Evolutionary conservation across 768 basidiomycete genomes (phyloP), one percentile per base, ranked within the genome.

Genomic region (Podaxis carcinomalis): DNA sequence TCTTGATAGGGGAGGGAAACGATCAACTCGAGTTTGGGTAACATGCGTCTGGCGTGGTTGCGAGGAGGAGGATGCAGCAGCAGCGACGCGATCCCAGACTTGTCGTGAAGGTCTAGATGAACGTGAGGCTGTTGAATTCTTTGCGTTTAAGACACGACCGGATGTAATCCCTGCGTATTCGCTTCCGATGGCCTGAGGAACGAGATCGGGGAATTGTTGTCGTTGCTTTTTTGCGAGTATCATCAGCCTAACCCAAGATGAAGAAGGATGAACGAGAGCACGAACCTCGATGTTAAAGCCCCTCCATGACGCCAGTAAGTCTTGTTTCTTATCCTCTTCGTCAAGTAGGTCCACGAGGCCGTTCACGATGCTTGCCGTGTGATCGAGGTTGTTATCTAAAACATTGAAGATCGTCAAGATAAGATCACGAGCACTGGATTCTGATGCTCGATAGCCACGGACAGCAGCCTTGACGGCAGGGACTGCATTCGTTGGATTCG

Each of bases 31-130:
- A 32, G 66, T 68, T 63, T 59, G 14, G 67, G 65, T 32, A 67
- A 62, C 44, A 3, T 21, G 42, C 1, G 44, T 13, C 37, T 54
- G 40, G 10, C 65, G 61, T 23, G 52, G 57, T n/a, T 53, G 63
- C 3, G 79, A 71, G 14, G 77, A 71, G 14, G 77, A 78, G 49
- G 78, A 74, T 23, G 76, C 72, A 7, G 93, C 95, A 0, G 92
- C 94, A 5, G 92, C 94, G 25, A 96, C 93, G 14, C 94, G 86
- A 64, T 94, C 92, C 87, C 84, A 93, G 0, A 96, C 82, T 62
- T 88, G 83, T 54, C 88, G 78, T 2, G 84, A 78, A 62, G 80
- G 78, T 28, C 79, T 76, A 10, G 83, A 80, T 1, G 84, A 80
- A 7, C 84, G 80, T 0, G 83, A 75, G 1, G 83, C 78, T 0